phyloP scores from a whole-genome alignment of 768 basidiomycete species.

The Clavulina sp. region DNA sequence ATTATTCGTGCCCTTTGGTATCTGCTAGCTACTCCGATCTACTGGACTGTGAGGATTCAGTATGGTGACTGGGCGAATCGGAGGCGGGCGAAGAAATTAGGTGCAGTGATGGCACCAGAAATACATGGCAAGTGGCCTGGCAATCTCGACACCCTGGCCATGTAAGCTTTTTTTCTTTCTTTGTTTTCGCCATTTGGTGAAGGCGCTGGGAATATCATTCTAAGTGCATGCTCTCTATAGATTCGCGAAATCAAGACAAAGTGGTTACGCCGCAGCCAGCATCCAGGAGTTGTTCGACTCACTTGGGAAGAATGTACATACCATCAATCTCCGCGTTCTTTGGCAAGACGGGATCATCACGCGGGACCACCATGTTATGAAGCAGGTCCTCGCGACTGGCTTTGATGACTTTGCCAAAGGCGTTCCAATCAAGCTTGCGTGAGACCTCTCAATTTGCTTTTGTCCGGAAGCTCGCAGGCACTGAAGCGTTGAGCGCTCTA shows the following conservation, averaged over 20 bases:
- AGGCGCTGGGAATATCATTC: too few relatives aligned
- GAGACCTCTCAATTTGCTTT: background rate
- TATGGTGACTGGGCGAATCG: background rate
- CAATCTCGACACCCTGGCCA: conserved; percentile 51
- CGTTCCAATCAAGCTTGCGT: background rate
- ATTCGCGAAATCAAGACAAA: conserved; percentile 38
- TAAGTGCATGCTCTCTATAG: too few relatives aligned
- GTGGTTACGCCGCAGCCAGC: conserved; percentile 42
- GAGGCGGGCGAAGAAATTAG: background rate
- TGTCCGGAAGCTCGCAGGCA: background rate
- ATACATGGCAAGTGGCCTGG: conserved; percentile 59
- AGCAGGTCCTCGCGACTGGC: conserved; percentile 8
- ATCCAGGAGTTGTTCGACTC: conserved; percentile 45
- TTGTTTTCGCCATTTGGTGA: too few relatives aligned
- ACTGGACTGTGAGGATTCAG: conserved; percentile 1
- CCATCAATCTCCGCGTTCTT: background rate
- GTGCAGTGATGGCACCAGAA: conserved; percentile 28
- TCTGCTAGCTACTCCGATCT: background rate
- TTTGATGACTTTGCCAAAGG: conserved; percentile 10
- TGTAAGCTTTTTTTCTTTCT: too few relatives aligned
- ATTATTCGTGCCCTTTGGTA: too few relatives aligned
- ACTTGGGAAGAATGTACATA: conserved; percentile 23
- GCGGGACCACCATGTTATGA: conserved; percentile 8
- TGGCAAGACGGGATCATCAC: conserved; percentile 6
- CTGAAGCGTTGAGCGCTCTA: background rate